phyloP scores from a whole-genome alignment of 257 asterid species.

The Salvia splendens region DNA sequence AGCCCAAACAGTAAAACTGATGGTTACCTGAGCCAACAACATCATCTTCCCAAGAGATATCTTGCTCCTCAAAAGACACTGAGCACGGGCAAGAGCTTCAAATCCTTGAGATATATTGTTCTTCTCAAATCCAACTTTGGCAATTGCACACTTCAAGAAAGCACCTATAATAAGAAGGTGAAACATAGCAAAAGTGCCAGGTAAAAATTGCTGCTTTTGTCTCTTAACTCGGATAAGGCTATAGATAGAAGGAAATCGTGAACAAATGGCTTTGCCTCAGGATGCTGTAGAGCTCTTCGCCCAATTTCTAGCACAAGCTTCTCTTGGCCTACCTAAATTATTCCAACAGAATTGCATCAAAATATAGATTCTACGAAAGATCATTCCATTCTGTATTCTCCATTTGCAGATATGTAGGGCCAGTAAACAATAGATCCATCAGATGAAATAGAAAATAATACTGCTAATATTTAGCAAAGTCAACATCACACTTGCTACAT shows the following conservation, averaged over 20 bases:
- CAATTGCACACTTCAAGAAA: slow-evolving; percentile 98
- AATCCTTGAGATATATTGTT: slow-evolving; percentile 89
- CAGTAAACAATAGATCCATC: slow-evolving; percentile 18
- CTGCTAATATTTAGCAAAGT: background rate
- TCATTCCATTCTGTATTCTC: slow-evolving; percentile 19
- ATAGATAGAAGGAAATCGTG: slow-evolving; percentile 90
- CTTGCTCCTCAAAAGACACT: slow-evolving; percentile 84
- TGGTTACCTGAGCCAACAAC: slow-evolving; percentile 77
- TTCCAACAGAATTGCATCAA: slow-evolving; percentile 37
- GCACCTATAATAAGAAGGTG: slow-evolving; percentile 70
- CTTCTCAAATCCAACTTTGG: slow-evolving; percentile 86
- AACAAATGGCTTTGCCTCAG: slow-evolving; percentile 73
- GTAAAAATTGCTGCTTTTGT: slow-evolving; percentile 11
- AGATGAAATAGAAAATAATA: background rate
- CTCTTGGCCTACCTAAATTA: slow-evolving; percentile 87
- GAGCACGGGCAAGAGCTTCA: slow-evolving; percentile 99
- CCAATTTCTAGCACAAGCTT: slow-evolving; percentile 91
- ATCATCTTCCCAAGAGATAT: slow-evolving; percentile 84
- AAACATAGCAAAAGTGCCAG: slow-evolving; percentile 59
- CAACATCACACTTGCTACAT: slow-evolving; percentile 15
- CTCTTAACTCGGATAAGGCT: slow-evolving; percentile 98
- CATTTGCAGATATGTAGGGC: slow-evolving; percentile 24
- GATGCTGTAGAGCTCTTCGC: slow-evolving; percentile 71
- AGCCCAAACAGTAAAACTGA: slow-evolving; percentile 22
- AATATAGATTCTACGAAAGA: slow-evolving; percentile 26